Conservation (phyloP, 2,329 filamentous ascomycete species). For the Botrytis fragariae region DNA sequence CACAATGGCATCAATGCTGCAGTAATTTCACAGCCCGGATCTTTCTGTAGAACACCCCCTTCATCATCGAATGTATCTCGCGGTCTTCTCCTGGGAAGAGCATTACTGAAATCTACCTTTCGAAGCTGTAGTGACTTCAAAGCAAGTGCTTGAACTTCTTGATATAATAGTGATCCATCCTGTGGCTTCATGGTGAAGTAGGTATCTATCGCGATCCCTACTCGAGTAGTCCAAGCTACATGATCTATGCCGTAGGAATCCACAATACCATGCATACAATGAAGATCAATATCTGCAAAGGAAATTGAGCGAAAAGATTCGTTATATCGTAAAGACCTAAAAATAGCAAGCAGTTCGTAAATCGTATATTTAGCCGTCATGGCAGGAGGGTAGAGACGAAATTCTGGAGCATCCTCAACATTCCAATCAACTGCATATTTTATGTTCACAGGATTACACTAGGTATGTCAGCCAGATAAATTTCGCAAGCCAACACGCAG, state of each 20-base stretch:
- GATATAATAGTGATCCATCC: slow-evolving; percentile 55
- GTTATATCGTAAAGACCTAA: slow-evolving; percentile 68
- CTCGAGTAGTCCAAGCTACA: slow-evolving; percentile 58
- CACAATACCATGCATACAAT: slow-evolving; percentile 58
- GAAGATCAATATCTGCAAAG: slow-evolving; percentile 62
- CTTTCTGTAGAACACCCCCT: slow-evolving; percentile 49
- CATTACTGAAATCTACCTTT: slow-evolving; percentile 63
- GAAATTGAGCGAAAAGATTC: slow-evolving; percentile 67
- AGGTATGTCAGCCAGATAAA: slow-evolving; percentile 11
- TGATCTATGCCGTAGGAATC: slow-evolving; percentile 61
- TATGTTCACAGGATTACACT: slow-evolving; percentile 60
- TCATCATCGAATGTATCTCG: slow-evolving; percentile 44
- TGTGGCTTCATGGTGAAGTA: slow-evolving; percentile 38
- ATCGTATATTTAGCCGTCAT: slow-evolving; percentile 54
- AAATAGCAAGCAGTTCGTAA: slow-evolving; percentile 66
- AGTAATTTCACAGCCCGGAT: slow-evolving; percentile 66
- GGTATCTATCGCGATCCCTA: slow-evolving; percentile 38
- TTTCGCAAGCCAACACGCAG: not conserved
- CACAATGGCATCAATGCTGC: slow-evolving; percentile 68
- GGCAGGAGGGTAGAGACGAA: slow-evolving; percentile 59
- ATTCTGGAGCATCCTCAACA: slow-evolving; percentile 65
- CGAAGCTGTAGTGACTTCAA: slow-evolving; percentile 62
- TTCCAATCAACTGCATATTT: slow-evolving; percentile 59
- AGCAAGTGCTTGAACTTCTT: slow-evolving; percentile 66
- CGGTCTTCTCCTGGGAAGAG: slow-evolving; percentile 53